phyloP scores from a whole-genome alignment of 2,329 filamentous ascomycete genomes.

The Fusarium pseudocircinatum region DNA sequence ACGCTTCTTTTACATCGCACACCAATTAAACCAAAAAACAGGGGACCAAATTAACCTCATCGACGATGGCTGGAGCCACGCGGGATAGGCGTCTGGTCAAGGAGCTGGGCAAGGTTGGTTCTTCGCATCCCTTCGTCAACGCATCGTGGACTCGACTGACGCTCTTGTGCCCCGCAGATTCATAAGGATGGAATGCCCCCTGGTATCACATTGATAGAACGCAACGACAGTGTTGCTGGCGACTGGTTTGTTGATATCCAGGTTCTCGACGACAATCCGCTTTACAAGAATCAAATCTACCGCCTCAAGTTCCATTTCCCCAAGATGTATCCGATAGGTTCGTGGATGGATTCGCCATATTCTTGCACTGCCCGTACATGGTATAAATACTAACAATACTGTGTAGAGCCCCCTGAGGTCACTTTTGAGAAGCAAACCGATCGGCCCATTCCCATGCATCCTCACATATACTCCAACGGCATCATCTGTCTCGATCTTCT shows the following conservation, averaged over 20 bases:
- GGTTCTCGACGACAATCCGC: constrained; percentile 88
- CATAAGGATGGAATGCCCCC: constrained; percentile 65
- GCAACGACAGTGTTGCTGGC: constrained; percentile 75
- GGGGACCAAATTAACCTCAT: constrained; percentile 6
- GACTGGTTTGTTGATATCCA: constrained; percentile 94
- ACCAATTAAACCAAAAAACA: background rate
- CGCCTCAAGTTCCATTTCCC: constrained; percentile 89
- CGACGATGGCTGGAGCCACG: constrained; percentile 55
- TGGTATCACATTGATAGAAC: constrained; percentile 80
- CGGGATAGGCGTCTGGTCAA: constrained; percentile 68
- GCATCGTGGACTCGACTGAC: constrained; percentile 28
- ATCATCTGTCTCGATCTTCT: constrained; percentile 98
- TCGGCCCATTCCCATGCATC: constrained; percentile 87
- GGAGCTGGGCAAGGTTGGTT: constrained; percentile 65
- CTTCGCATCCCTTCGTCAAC: background rate
- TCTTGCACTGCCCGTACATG: background rate
- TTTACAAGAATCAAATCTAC: constrained; percentile 84
- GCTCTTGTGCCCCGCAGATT: constrained; percentile 54
- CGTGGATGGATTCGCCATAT: constrained; percentile 23
- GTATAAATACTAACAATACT: constrained; percentile 8
- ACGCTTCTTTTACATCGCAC: background rate
- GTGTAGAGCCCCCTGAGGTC: constrained; percentile 89
- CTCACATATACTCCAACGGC: constrained; percentile 97
- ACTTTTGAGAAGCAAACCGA: constrained; percentile 77
- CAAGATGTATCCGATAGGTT: constrained; percentile 89